Percentiles rank a stretch among this genome's conserved stretches.
Conservation (phyloP, 2,329 filamentous ascomycete species). For the Hirsutella thompsonii region DNA sequence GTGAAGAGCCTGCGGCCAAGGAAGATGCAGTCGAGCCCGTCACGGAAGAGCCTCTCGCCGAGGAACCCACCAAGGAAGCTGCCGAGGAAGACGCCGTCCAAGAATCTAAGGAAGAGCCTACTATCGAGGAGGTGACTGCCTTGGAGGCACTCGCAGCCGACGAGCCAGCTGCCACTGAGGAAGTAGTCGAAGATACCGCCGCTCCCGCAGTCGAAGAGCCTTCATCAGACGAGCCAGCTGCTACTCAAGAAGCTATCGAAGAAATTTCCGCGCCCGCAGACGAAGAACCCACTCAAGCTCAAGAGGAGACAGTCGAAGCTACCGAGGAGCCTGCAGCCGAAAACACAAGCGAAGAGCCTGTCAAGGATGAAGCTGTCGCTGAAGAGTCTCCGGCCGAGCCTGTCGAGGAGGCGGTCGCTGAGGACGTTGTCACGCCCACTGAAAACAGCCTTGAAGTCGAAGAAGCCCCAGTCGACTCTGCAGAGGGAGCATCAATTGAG, state of each 20-base stretch:
- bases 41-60: slow-evolving; percentile 2
- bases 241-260: too few species aligned
- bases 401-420: neutral
- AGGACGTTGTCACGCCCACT: neutral
- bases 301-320: neutral
- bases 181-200: too few species aligned
- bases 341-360: neutral
- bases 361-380: neutral
- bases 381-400: neutral
- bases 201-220: neutral
- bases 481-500: slow-evolving; percentile 1
- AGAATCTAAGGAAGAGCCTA: neutral
- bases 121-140: neutral
- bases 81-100: slow-evolving; percentile 1
- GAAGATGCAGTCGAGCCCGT: neutral
- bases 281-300: too few species aligned
- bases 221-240: neutral
- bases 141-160: neutral
- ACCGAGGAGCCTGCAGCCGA: neutral
- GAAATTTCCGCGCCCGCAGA: too few species aligned
- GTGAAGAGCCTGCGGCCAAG: neutral
- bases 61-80: neutral
- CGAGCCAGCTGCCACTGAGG: neutral
- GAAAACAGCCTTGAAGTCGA: neutral
- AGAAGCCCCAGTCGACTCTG: neutral